phyloP scores from a whole-genome alignment of 371 early-diverging fungal species.

The Mucor saturninus region DNA sequence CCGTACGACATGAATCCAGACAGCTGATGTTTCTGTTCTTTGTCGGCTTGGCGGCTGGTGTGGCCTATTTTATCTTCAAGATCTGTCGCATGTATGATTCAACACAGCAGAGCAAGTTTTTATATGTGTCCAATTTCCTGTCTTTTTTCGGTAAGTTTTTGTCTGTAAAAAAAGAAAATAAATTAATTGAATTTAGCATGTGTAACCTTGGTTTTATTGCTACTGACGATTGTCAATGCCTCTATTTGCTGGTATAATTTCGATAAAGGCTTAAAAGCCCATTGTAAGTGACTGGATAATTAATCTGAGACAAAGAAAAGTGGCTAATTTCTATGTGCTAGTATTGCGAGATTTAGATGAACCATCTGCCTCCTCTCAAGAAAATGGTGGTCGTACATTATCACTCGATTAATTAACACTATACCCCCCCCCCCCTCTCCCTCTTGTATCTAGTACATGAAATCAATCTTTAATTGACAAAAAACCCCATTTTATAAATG shows the following conservation, averaged over 20 bases:
- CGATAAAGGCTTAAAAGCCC: conserved; percentile 79
- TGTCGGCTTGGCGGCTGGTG: conserved; percentile 69
- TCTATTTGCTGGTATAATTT: conserved; percentile 81
- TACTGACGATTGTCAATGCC: conserved; percentile 72
- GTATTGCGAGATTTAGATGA: conserved; percentile 12
- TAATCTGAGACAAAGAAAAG: background rate
- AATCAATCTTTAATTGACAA: too few species aligned
- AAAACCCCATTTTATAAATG: too few species aligned
- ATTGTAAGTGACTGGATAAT: conserved; percentile 33
- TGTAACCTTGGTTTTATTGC: conserved; percentile 66
- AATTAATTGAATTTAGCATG: conserved; percentile 44
- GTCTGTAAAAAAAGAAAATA: background rate
- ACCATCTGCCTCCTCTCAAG: conserved; percentile 8
- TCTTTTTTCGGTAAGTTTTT: conserved; percentile 81
- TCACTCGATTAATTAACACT: conserved; percentile 22
- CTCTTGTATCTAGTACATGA: background rate
- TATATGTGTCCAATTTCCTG: conserved; percentile 71
- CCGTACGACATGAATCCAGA: conserved; percentile 62
- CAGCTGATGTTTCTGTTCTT: conserved; percentile 71
- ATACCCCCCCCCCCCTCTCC: background rate
- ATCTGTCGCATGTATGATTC: conserved; percentile 76
- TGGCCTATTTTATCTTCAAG: conserved; percentile 89
- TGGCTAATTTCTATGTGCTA: background rate
- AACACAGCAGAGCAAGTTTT: conserved; percentile 62
- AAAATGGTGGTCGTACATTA: conserved; percentile 23